phyloP scores from a whole-genome alignment of 176 grass and related monocot genomes.

The Puccinellia tenuiflora region DNA sequence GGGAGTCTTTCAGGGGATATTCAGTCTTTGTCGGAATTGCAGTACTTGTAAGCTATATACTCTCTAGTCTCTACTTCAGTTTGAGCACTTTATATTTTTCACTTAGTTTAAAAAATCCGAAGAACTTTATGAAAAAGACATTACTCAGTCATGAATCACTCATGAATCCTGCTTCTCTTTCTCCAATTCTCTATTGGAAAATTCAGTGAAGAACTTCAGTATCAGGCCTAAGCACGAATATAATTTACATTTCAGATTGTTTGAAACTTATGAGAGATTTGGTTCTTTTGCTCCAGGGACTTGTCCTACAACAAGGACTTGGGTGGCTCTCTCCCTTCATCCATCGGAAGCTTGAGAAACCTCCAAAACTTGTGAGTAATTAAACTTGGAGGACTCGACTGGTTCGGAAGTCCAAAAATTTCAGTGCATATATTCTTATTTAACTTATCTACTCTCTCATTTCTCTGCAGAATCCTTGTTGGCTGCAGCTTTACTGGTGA shows the following conservation, averaged over 20 bases:
- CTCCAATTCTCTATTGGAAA: background rate
- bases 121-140: background rate
- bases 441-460: background rate
- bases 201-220: background rate
- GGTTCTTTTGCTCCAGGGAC: constrained; percentile 38
- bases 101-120: background rate
- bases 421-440: background rate
- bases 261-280: background rate
- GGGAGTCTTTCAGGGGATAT: constrained; percentile 78
- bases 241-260: background rate
- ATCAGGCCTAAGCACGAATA: background rate
- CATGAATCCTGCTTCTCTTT: background rate
- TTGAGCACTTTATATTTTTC: background rate
- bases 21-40: constrained; percentile 40
- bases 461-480: constrained; percentile 58
- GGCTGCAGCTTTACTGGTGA: constrained; percentile 78
- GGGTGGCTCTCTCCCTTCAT: constrained; percentile 43
- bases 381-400: background rate
- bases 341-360: constrained; percentile 63
- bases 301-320: constrained; percentile 74
- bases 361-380: constrained; percentile 52
- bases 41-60: constrained; percentile 44
- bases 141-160: background rate
- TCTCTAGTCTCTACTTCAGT: background rate
- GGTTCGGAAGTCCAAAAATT: background rate